Evolutionary conservation across 805 yeast genomes (phyloP), one percentile per base, ranked within the genome.

Genomic region (Teunomyces barrocoloradensis): DNA sequence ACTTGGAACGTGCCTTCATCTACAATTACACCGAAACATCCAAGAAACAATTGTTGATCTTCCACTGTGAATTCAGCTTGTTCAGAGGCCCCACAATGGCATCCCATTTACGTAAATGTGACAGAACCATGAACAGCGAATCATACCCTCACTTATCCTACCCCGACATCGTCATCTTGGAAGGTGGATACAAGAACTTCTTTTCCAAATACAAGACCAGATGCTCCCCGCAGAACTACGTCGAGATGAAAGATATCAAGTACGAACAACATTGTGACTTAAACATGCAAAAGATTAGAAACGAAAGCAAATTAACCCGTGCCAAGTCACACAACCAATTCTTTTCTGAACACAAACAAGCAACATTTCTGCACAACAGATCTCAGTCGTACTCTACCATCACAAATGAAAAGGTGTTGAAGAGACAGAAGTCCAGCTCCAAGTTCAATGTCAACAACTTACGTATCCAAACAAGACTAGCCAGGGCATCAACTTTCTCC

Each of bases 71-170:
- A 67, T 92, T 89, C 64, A 85, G 95, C 33, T 81, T 95, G 5
- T 89, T 85, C 61, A 76, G 99, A 49, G 96, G 98, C n/a, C 99
- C 99, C 4, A 71, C 85, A 42, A 81, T 94, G 86, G 98, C 98
- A 1, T 74, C 82, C 45, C 90, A 89, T 63, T 75, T 94, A 47
- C 74, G 99, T 51, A 84, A 84, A 50, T 79, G 87, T 56, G 99
- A 94, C 68, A 79, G 99, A 52, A 77, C 78, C 34, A 56, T 81
- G 44, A 90, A 91, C 64, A 74, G 81, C 51, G 82, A 84, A 47
- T 74, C 78, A 51, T 94, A 94, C 66, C 99, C 99, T 0, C 71
- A 78, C 50, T 73, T 94, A 47, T 80, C 79, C 53, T 94, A 85
- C 61, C 99, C 99, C 2, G 96, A 94, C 67, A 82, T 94, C 37